Conservation (phyloP, 495 filamentous ascomycete genomes). For the Aspergillus indologenus region DNA sequence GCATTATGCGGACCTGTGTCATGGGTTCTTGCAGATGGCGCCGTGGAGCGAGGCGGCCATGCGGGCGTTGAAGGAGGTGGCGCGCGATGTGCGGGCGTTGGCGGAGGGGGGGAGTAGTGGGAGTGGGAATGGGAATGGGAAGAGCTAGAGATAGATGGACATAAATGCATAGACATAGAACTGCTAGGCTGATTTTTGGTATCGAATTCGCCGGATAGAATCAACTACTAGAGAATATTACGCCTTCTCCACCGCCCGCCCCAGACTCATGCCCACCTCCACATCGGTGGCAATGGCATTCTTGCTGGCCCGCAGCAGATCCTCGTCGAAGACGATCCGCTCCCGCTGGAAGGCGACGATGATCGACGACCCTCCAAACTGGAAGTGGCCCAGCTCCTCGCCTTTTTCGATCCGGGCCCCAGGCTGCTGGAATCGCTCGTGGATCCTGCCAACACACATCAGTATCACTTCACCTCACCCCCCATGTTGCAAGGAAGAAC, state of each 20-base stretch:
- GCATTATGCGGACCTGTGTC: constrained; percentile 27
- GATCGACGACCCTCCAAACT: constrained; percentile 41
- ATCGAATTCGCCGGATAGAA: no score
- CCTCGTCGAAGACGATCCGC: constrained; percentile 36
- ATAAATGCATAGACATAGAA: neutral
- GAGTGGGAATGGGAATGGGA: neutral
- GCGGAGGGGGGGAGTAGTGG: neutral
- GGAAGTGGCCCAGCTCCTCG: constrained; percentile 40
- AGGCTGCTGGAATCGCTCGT: constrained; percentile 23
- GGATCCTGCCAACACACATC: constrained; percentile 17
- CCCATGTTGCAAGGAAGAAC: neutral
- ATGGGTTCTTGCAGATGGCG: constrained; percentile 38
- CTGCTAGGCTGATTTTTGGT: no score
- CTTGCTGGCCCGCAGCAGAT: constrained; percentile 28
- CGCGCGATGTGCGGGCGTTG: neutral
- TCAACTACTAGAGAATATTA: neutral
- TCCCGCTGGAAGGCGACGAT: constrained; percentile 40
- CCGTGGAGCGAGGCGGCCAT: constrained; percentile 32
- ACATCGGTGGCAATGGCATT: constrained; percentile 26
- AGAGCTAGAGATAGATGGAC: neutral
- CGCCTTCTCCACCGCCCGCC: constrained; percentile 9
- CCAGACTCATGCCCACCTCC: constrained; percentile 32
- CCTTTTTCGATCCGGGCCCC: constrained; percentile 48
- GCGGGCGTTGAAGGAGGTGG: constrained; percentile 15
- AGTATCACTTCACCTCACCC: neutral